Evolutionary conservation across 2,329 filamentous ascomycete species (phyloP).

Genomic region (Diplocarpon mali): DNA sequence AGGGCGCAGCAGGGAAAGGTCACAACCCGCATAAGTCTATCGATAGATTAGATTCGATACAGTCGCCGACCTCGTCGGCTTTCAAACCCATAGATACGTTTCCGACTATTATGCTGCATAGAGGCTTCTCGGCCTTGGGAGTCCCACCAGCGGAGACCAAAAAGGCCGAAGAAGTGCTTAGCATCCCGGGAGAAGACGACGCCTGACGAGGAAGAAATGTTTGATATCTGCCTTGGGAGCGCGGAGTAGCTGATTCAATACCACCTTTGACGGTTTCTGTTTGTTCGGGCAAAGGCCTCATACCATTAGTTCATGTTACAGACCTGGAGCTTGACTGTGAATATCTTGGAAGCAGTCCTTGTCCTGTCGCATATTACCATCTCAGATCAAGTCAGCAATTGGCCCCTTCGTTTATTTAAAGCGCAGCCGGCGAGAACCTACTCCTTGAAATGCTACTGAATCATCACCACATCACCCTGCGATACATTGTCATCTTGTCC

Average conservation of each 20-base stretch:
- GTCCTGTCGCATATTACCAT: no score
- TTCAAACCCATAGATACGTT: conserved; percentile 22
- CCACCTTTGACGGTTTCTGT: background rate
- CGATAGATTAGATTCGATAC: conserved; percentile 16
- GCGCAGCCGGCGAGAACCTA: no score
- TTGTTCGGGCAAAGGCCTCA: background rate
- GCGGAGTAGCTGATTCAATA: background rate
- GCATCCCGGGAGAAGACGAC: conserved; percentile 25
- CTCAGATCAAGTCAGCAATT: no score
- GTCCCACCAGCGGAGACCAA: conserved; percentile 22
- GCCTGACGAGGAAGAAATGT: conserved; percentile 3
- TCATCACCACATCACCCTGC: no score
- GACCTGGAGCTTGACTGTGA: no score
- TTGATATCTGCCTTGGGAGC: background rate
- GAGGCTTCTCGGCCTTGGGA: conserved; percentile 14
- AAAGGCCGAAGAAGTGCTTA: conserved; percentile 20
- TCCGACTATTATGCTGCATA: conserved; percentile 15
- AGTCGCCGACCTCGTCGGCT: conserved; percentile 21
- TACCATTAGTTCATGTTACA: no score
- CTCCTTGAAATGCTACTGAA: no score
- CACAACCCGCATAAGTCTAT: conserved; percentile 4
- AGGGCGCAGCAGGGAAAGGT: conserved; percentile 1
- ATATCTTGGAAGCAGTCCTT: no score
- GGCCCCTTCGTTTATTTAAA: no score
- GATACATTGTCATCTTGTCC: no score